phyloP scores from a whole-genome alignment of 768 basidiomycete species.

The Collybia sp. region DNA sequence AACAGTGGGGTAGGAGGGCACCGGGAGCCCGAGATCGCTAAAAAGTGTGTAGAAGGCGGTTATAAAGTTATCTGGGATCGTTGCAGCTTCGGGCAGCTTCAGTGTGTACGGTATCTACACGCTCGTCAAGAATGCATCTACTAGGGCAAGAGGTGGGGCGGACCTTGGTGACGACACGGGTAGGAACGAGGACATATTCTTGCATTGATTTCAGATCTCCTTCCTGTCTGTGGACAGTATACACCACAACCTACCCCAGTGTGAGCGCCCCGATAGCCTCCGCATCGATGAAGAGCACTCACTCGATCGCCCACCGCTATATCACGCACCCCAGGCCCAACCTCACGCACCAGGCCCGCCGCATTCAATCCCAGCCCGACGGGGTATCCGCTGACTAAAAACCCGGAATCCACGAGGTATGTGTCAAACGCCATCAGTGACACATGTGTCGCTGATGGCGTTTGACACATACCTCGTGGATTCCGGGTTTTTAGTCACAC shows the following conservation, averaged over 20 bases:
- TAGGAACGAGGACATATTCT: slow-evolving; percentile 14
- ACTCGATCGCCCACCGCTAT: slow-evolving; percentile 32
- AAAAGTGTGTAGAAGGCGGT: slow-evolving; percentile 34
- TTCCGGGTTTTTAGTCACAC: too few relatives aligned
- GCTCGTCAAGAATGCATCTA: neutral
- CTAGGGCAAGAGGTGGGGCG: neutral
- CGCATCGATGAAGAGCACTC: slow-evolving; percentile 4
- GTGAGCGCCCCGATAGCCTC: slow-evolving; percentile 12
- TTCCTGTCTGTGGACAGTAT: slow-evolving; percentile 5
- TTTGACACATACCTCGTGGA: too few relatives aligned
- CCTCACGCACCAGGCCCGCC: slow-evolving; percentile 24
- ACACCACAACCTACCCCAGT: neutral
- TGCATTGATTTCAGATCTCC: slow-evolving; percentile 8
- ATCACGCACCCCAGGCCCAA: slow-evolving; percentile 25
- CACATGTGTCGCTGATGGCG: too few relatives aligned
- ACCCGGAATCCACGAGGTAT: slow-evolving; percentile 25
- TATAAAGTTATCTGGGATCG: slow-evolving; percentile 37
- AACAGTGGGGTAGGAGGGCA: slow-evolving; percentile 28
- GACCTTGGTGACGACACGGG: slow-evolving; percentile 26
- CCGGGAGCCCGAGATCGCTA: slow-evolving; percentile 26
- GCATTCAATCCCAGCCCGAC: slow-evolving; percentile 28
- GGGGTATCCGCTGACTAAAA: slow-evolving; percentile 22
- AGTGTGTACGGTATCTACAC: slow-evolving; percentile 36
- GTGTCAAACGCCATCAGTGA: slow-evolving; percentile 29
- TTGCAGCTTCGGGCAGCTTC: slow-evolving; percentile 30